Percentiles rank a stretch among this genome's conserved stretches.
phyloP scores from a whole-genome alignment of 2,329 filamentous ascomycete species.

The Gremmenia infestans region DNA sequence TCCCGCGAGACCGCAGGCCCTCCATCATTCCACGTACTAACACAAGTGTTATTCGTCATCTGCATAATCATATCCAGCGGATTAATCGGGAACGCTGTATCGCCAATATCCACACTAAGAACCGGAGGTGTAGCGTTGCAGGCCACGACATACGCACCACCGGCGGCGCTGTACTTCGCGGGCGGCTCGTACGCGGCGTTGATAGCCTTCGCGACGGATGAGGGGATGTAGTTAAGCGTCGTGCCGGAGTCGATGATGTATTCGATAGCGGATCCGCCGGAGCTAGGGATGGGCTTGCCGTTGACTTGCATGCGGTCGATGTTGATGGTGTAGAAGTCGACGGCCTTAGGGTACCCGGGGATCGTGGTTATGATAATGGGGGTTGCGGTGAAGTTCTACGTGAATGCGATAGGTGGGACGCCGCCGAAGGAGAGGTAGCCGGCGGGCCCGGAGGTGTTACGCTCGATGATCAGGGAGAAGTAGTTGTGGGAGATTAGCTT shows the following conservation, averaged over 20 bases:
- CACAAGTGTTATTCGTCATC: conserved; percentile 1
- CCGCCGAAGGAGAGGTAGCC: conserved; percentile 46
- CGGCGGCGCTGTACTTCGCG: conserved; percentile 30
- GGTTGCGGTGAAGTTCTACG: conserved; percentile 15
- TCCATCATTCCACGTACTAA: background rate
- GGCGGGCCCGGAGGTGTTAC: conserved; percentile 29
- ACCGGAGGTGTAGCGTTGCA: conserved; percentile 38
- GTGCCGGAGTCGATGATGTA: conserved; percentile 40
- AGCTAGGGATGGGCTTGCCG: background rate
- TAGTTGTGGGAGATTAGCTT: conserved; percentile 36
- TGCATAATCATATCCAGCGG: conserved; percentile 30
- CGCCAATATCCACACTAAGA: conserved; percentile 38
- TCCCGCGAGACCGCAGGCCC: background rate
- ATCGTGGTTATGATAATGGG: conserved; percentile 13
- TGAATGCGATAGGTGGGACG: conserved; percentile 38
- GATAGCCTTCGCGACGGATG: conserved; percentile 32
- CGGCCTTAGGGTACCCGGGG: conserved; percentile 1
- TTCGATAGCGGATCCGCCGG: conserved; percentile 8
- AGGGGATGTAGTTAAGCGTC: conserved; percentile 37
- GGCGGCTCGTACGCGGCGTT: conserved; percentile 40
- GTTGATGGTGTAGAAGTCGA: conserved; percentile 23
- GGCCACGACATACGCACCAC: conserved; percentile 35
- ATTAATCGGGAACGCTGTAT: conserved; percentile 30
- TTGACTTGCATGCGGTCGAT: conserved; percentile 2
- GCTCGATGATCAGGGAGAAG: conserved; percentile 44